Evolutionary conservation across 306 rosid species (phyloP).

Genomic region (Elaeagnus macrophylla): DNA sequence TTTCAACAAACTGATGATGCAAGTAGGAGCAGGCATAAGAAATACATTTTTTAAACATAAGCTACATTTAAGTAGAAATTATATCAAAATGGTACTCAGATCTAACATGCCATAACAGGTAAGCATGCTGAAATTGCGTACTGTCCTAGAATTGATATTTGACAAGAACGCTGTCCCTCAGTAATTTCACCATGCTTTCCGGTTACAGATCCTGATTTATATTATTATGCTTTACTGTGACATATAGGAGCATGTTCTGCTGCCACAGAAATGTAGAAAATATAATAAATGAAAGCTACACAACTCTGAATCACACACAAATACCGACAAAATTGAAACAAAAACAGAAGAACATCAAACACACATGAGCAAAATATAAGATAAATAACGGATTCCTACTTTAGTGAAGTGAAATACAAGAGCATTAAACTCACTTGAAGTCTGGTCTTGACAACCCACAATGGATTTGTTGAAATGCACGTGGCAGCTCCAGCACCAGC

Average conservation of each 20-base stretch:
- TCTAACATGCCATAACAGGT: background rate
- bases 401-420: conserved; percentile 9
- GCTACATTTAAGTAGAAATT: too few species aligned
- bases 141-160: conserved; percentile 5
- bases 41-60: too few species aligned
- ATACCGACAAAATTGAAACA: background rate
- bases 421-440: conserved; percentile 67
- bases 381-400: background rate
- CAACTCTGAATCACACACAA: conserved; percentile 1
- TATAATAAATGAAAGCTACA: background rate
- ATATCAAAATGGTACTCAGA: too few species aligned
- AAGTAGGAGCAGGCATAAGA: too few species aligned
- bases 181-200: background rate
- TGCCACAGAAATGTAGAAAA: background rate
- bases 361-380: background rate
- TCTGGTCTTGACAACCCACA: conserved; percentile 98
- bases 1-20: background rate
- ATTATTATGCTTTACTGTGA: background rate
- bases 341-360: background rate
- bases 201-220: background rate
- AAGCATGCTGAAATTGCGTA: background rate
- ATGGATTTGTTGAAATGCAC: conserved; percentile 72
- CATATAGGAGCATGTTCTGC: conserved; percentile 1
- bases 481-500: conserved; percentile 96
- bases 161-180: too few species aligned